These are phyloP conservation scores for Leccinum sublutescens DNA, from an alignment of 768 basidiomycete species.

Conservation along the genomic window DNA sequence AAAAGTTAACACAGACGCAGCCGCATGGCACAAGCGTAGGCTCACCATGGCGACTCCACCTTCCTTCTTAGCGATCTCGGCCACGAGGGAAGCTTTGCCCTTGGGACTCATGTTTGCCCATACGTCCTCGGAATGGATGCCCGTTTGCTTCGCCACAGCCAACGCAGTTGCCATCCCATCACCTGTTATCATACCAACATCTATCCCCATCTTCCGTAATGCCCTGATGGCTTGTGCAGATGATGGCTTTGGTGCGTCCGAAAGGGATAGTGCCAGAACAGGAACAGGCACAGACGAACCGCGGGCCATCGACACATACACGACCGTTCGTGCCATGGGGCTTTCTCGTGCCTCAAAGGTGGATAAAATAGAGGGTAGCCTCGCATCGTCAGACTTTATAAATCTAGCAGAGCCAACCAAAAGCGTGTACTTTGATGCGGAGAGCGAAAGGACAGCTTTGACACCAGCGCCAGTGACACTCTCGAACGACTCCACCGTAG, in stretches of 20 bases:
- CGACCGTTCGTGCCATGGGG: slow-evolving; percentile 74
- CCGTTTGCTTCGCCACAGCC: slow-evolving; percentile 88
- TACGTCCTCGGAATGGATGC: slow-evolving; percentile 78
- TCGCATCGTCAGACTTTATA: slow-evolving; percentile 49
- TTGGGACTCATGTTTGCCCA: slow-evolving; percentile 94
- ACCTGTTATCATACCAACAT: slow-evolving; percentile 92
- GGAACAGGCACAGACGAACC: slow-evolving; percentile 46
- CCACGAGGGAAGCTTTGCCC: slow-evolving; percentile 86
- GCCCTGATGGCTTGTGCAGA: slow-evolving; percentile 81
- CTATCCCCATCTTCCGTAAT: slow-evolving; percentile 85
- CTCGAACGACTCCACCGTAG: slow-evolving; percentile 72
- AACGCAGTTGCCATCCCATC: slow-evolving; percentile 76
- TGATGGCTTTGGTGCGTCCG: slow-evolving; percentile 85
- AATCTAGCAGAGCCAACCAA: slow-evolving; percentile 79
- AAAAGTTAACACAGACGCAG: neutral
- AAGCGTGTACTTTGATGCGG: slow-evolving; percentile 53
- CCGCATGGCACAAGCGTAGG: slow-evolving; percentile 6
- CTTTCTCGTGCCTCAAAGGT: slow-evolving; percentile 73
- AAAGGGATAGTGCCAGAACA: slow-evolving; percentile 77
- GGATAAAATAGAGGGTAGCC: slow-evolving; percentile 58
- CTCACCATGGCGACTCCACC: slow-evolving; percentile 89
- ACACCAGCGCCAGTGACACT: slow-evolving; percentile 89
- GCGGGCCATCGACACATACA: slow-evolving; percentile 72
- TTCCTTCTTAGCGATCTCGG: slow-evolving; percentile 73
- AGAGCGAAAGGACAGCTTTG: slow-evolving; percentile 59